phyloP scores from a whole-genome alignment of 768 basidiomycete species.

The Imleria badia region DNA sequence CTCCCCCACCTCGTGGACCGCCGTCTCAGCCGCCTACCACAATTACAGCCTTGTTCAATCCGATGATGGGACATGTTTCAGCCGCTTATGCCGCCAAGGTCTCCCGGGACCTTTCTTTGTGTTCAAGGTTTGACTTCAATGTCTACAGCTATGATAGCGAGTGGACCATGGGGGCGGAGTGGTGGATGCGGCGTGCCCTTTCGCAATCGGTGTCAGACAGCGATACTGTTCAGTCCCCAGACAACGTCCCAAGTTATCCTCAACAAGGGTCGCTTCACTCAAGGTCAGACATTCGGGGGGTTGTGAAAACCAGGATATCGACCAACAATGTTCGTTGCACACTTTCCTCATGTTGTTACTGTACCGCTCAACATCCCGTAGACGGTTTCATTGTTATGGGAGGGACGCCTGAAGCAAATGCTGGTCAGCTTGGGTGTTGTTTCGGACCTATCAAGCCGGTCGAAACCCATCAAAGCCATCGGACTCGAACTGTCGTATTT shows the following conservation, averaged over 20 bases:
- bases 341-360: neutral
- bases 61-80: slow-evolving; percentile 93
- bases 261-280: slow-evolving; percentile 8
- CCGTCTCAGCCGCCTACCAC: slow-evolving; percentile 85
- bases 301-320: slow-evolving; percentile 87
- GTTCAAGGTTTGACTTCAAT: slow-evolving; percentile 94
- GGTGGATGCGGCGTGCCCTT: slow-evolving; percentile 79
- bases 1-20: slow-evolving; percentile 18
- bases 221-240: neutral
- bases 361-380: slow-evolving; percentile 29
- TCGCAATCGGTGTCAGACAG: slow-evolving; percentile 24
- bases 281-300: slow-evolving; percentile 58
- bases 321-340: slow-evolving; percentile 73
- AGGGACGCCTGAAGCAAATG: slow-evolving; percentile 87
- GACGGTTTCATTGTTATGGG: slow-evolving; percentile 93
- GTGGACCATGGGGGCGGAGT: slow-evolving; percentile 93
- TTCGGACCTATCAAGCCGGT: slow-evolving; percentile 83
- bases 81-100: slow-evolving; percentile 89
- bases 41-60: slow-evolving; percentile 92
- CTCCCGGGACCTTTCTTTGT: slow-evolving; percentile 80
- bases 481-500: slow-evolving; percentile 96
- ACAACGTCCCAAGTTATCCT: slow-evolving; percentile 7
- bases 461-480: slow-evolving; percentile 84
- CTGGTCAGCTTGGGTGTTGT: slow-evolving; percentile 87
- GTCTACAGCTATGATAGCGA: slow-evolving; percentile 97